Evolutionary conservation across 31 red algal genomes (phyloP).

Genomic region (Asparagopsis taxiformis): DNA sequence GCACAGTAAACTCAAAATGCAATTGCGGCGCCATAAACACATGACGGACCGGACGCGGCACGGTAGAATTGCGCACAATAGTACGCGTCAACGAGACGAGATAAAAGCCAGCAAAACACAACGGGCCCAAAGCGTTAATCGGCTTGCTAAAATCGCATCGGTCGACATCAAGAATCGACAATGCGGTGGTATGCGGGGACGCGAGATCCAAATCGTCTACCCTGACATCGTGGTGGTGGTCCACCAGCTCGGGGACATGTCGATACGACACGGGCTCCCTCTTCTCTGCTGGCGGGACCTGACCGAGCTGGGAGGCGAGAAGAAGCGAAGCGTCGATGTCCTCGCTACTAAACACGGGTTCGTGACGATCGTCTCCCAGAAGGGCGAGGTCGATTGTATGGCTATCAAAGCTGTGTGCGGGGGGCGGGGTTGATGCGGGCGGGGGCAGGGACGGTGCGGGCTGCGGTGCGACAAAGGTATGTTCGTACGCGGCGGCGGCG

Average conservation of each 20-base stretch:
- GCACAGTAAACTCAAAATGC: constrained; percentile 43
- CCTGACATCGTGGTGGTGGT: not conserved
- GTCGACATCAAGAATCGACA: not conserved
- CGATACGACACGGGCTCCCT: not conserved
- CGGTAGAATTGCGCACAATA: constrained; percentile 35
- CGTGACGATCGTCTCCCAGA: not conserved
- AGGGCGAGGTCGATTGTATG: not conserved
- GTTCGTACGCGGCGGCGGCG: not conserved
- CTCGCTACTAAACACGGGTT: not conserved
- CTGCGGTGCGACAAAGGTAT: not conserved
- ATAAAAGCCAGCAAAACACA: constrained; percentile 45
- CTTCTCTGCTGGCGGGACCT: not conserved
- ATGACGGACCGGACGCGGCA: constrained; percentile 25
- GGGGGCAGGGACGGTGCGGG: not conserved
- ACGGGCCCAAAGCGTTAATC: constrained; percentile 45
- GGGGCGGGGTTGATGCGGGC: not conserved
- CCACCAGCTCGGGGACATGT: not conserved
- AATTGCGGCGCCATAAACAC: constrained; percentile 54
- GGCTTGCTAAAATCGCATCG: constrained; percentile 35
- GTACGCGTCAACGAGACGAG: constrained; percentile 49
- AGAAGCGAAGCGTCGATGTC: not conserved
- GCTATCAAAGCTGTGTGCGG: not conserved
- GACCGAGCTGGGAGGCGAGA: not conserved
- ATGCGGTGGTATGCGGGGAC: not conserved
- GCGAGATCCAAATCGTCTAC: not conserved